These are phyloP conservation scores for Microbotryum intermedium DNA, from an alignment of 1,284 basidiomycete genomes.

Conservation along the genomic window DNA sequence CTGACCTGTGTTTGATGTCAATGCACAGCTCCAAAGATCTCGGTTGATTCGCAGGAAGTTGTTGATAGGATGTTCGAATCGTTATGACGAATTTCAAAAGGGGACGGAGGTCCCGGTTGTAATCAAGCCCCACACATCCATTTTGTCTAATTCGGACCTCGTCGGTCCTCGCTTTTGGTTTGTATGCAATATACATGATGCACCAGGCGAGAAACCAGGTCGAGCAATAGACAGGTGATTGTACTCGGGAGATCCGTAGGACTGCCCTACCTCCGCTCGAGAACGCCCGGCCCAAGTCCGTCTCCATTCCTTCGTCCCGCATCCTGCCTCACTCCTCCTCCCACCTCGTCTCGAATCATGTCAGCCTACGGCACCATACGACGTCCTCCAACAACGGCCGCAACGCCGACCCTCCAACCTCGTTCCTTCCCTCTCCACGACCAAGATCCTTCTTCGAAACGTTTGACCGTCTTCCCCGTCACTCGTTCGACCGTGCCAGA, in stretches of 20 bases:
- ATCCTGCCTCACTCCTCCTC: not conserved
- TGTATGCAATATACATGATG: too few relatives aligned
- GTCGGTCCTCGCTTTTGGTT: too few relatives aligned
- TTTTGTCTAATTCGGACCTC: too few relatives aligned
- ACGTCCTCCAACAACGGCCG: constrained; percentile 2
- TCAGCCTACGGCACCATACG: constrained; percentile 30
- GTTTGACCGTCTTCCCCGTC: constrained; percentile 53
- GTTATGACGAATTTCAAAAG: too few relatives aligned
- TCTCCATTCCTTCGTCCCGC: not conserved
- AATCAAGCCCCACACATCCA: too few relatives aligned
- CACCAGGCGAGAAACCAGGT: too few relatives aligned
- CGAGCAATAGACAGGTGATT: too few relatives aligned
- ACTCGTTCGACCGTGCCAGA: constrained; percentile 47
- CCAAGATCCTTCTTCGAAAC: constrained; percentile 48
- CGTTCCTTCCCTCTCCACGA: constrained; percentile 51
- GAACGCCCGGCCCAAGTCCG: not conserved
- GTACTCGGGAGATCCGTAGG: too few relatives aligned
- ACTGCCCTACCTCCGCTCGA: too few relatives aligned
- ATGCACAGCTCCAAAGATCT: not conserved
- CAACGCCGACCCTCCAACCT: constrained; percentile 35
- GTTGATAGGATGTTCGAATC: constrained; percentile 6
- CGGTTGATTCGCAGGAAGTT: constrained; percentile 2
- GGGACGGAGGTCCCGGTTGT: too few relatives aligned
- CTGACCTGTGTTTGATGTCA: not conserved
- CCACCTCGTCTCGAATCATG: constrained; percentile 8